Percentiles rank a stretch among this genome's conserved stretches.
Evolutionary conservation across 2,329 filamentous ascomycete genomes (phyloP).

Genomic region (Talaromyces sp.): DNA sequence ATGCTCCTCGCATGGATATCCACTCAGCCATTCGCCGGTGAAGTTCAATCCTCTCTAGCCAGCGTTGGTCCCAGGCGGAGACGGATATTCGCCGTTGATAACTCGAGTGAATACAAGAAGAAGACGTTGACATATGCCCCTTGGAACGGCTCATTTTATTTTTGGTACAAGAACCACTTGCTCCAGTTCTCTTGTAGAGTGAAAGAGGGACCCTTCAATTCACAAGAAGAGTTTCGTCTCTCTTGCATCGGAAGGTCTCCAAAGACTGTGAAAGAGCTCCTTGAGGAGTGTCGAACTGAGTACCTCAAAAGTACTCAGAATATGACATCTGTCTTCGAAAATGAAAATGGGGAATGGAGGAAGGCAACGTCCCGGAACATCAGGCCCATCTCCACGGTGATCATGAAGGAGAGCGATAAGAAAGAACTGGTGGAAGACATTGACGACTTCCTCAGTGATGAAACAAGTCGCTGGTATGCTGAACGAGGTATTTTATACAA

Average conservation of each 20-base stretch:
- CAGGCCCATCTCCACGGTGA: neutral
- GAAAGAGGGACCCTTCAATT: neutral
- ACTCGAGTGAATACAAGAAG: neutral
- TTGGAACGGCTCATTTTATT: neutral
- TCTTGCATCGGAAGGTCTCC: neutral
- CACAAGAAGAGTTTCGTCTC: neutral
- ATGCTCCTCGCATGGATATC: neutral
- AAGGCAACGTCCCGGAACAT: neutral
- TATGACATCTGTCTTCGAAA: neutral
- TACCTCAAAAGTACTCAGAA: neutral
- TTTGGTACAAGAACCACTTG: neutral
- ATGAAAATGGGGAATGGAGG: neutral
- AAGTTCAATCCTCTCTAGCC: neutral
- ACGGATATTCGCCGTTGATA: neutral
- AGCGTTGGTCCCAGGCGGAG: neutral
- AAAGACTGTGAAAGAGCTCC: neutral
- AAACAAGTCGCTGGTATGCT: slow-evolving; percentile 15
- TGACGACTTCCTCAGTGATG: slow-evolving; percentile 6
- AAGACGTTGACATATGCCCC: neutral
- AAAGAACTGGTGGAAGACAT: slow-evolving; percentile 8
- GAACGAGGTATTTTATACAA: slow-evolving; percentile 61
- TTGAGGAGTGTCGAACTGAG: neutral
- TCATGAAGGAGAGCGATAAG: neutral
- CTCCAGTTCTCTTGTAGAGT: neutral
- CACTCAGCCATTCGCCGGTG: neutral